Percentiles rank a stretch among this genome's conserved stretches.
Conservation (phyloP, 2,329 filamentous ascomycete species). For the Pseudocercospora vitis region DNA sequence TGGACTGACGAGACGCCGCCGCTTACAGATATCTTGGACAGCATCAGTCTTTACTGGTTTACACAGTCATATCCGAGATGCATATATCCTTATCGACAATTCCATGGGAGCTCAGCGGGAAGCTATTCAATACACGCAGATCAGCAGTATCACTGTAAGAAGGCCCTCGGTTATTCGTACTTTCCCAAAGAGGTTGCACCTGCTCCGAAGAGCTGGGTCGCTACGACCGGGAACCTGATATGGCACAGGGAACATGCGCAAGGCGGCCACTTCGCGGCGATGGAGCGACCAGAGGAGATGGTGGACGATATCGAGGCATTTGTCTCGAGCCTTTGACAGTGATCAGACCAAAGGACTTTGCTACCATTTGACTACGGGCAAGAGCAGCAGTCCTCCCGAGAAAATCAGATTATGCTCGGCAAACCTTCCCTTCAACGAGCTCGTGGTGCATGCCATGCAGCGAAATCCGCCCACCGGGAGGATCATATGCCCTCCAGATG, state of each 20-base stretch:
- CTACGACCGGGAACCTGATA: conserved; percentile 40
- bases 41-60: conserved; percentile 57
- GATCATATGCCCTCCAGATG: no score
- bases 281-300: conserved; percentile 37
- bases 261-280: conserved; percentile 42
- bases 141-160: conserved; percentile 35
- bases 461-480: no score
- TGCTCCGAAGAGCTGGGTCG: conserved; percentile 40
- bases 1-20: conserved; percentile 50
- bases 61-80: conserved; percentile 50
- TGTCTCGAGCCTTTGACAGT: conserved; percentile 13
- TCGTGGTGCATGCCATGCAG: no score
- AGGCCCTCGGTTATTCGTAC: conserved; percentile 46
- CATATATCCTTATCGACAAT: conserved; percentile 51
- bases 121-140: conserved; percentile 12
- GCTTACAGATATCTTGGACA: conserved; percentile 46
- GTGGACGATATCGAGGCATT: conserved; percentile 37
- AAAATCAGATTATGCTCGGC: no score
- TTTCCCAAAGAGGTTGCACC: conserved; percentile 46
- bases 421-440: no score
- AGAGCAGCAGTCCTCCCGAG: no score
- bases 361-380: no score
- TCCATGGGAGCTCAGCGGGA: conserved; percentile 3
- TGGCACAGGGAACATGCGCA: conserved; percentile 40
- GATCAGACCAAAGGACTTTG: not conserved